Percentiles rank a stretch among this genome's conserved stretches.
Evolutionary conservation across 768 basidiomycete species (phyloP).

Genomic region (Pisolithus albus): DNA sequence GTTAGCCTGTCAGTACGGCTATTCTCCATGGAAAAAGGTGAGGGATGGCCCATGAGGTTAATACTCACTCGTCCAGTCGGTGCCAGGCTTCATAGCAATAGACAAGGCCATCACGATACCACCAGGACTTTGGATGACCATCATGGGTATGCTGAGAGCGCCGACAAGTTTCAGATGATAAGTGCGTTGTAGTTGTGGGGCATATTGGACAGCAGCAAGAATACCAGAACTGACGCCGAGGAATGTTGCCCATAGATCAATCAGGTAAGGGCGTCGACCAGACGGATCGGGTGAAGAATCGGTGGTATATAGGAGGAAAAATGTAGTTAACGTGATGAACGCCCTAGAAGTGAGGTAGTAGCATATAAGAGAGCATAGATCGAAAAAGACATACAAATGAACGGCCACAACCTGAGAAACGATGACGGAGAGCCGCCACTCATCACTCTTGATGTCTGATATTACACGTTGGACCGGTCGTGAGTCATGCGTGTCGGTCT

Average conservation of each 20-base stretch:
- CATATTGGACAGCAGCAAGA: constrained; percentile 79
- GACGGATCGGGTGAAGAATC: constrained; percentile 30
- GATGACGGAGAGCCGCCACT: constrained; percentile 74
- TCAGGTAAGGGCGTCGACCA: constrained; percentile 32
- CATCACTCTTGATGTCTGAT: constrained; percentile 47
- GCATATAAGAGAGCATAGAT: constrained; percentile 1
- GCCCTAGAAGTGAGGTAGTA: constrained; percentile 29
- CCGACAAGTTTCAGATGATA: constrained; percentile 78
- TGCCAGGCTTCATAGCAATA: constrained; percentile 72
- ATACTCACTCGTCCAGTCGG: constrained; percentile 74
- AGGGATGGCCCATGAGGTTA: background rate
- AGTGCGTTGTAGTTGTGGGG: constrained; percentile 80
- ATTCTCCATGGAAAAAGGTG: background rate
- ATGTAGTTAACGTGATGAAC: constrained; percentile 52
- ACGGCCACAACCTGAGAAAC: constrained; percentile 64
- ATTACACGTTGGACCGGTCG: constrained; percentile 38
- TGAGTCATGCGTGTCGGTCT: constrained; percentile 36
- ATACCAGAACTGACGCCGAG: constrained; percentile 76
- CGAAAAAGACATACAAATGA: constrained; percentile 58
- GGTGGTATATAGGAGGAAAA: constrained; percentile 50
- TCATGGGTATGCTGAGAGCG: constrained; percentile 90
- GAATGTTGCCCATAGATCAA: constrained; percentile 71
- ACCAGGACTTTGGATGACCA: constrained; percentile 91
- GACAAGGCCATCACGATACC: constrained; percentile 80
- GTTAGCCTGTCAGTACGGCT: background rate